These are phyloP conservation scores for Pleurotus pulmonarius DNA, from an alignment of 768 basidiomycete species.

Conservation along the genomic window DNA sequence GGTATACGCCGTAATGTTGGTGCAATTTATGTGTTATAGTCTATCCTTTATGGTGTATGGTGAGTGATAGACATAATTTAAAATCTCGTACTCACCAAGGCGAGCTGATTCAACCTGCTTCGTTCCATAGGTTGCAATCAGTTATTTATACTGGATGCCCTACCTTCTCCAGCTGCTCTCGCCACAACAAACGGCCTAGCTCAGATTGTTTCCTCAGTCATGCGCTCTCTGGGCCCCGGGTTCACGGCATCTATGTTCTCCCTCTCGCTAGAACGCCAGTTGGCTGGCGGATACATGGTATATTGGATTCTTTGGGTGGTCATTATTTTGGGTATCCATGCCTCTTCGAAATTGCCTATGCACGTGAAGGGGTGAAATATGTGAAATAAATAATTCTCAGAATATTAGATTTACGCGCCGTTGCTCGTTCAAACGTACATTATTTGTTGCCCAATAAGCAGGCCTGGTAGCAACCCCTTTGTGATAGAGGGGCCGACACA, in stretches of 20 bases:
- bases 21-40: slow-evolving; percentile 1
- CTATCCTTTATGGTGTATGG: slow-evolving; percentile 1
- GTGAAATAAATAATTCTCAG: background rate
- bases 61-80: background rate
- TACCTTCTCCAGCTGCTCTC: background rate
- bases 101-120: background rate
- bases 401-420: no score
- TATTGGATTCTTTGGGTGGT: slow-evolving; percentile 18
- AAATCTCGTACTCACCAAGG: background rate
- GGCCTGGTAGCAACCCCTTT: no score
- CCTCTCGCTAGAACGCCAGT: slow-evolving; percentile 29
- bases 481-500: no score
- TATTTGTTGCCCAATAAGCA: no score
- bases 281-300: slow-evolving; percentile 34
- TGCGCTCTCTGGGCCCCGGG: slow-evolving; percentile 34
- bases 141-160: background rate
- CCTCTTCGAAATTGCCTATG: background rate
- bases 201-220: slow-evolving; percentile 28
- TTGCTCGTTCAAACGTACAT: no score
- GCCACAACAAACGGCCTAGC: slow-evolving; percentile 5
- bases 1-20: background rate
- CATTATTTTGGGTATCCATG: slow-evolving; percentile 10
- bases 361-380: background rate
- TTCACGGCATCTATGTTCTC: slow-evolving; percentile 40
- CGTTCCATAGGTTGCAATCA: background rate